Percentiles rank a stretch among this genome's conserved stretches.
Evolutionary conservation across 2,329 filamentous ascomycete species (phyloP).

Genomic region (Pseudophaeomoniella oleicola): DNA sequence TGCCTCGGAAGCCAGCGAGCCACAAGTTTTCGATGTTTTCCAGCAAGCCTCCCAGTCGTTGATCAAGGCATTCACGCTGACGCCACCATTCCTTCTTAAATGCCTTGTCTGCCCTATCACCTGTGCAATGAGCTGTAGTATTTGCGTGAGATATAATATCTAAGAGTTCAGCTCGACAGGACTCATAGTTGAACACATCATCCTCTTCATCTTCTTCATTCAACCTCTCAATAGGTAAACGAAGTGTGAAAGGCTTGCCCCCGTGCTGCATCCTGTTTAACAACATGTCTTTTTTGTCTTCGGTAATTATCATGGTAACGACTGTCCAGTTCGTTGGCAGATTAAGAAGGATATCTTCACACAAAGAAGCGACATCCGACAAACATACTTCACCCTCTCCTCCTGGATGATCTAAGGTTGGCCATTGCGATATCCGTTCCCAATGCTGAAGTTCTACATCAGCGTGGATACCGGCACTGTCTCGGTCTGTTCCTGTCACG

Average conservation of each 20-base stretch:
- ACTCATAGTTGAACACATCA: conserved; percentile 69
- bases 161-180: conserved; percentile 51
- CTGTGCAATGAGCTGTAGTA: conserved; percentile 61
- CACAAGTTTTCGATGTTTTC: conserved; percentile 81
- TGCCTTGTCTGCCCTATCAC: conserved; percentile 43
- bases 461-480: not conserved
- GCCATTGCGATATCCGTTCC: not conserved
- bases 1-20: conserved; percentile 86
- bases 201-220: conserved; percentile 66
- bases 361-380: not conserved
- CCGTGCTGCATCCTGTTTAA: conserved; percentile 71
- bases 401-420: not conserved
- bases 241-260: conserved; percentile 68
- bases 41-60: conserved; percentile 61
- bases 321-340: conserved; percentile 67
- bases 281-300: conserved; percentile 69
- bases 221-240: conserved; percentile 71
- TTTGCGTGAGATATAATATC: conserved; percentile 76
- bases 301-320: conserved; percentile 70
- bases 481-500: not conserved
- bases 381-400: not conserved
- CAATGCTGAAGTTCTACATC: not conserved
- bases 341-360: not conserved
- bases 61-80: conserved; percentile 66
- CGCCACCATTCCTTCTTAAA: conserved; percentile 81